Evolutionary conservation across 1,284 basidiomycete genomes (phyloP).

Genomic region (Meira nashicola): DNA sequence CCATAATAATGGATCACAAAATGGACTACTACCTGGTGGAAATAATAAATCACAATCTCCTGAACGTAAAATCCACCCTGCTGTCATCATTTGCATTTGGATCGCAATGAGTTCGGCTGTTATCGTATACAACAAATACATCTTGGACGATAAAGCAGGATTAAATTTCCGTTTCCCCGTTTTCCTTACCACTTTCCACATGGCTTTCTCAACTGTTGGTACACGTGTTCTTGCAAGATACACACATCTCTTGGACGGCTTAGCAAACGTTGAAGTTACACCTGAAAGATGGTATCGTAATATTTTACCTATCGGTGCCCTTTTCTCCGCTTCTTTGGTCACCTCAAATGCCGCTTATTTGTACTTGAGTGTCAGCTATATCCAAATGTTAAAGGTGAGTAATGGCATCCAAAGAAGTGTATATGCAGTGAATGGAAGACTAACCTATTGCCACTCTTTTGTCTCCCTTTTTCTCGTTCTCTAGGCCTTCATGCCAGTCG

Average conservation of each 20-base stretch:
- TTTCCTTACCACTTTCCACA: conserved; percentile 51
- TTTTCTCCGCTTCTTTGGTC: conserved; percentile 87
- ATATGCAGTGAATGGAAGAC: conserved; percentile 17
- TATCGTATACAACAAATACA: conserved; percentile 64
- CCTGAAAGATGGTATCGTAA: conserved; percentile 60
- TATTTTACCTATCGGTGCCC: conserved; percentile 85
- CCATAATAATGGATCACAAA: conserved; percentile 2
- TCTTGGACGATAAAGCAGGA: conserved; percentile 57
- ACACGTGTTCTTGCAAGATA: conserved; percentile 84
- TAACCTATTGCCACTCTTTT: conserved; percentile 33
- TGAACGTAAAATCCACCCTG: conserved; percentile 54
- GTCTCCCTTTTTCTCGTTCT: neutral
- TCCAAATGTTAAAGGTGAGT: conserved; percentile 91
- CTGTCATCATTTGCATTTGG: conserved; percentile 77
- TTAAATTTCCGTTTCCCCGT: conserved; percentile 53
- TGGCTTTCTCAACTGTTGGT: conserved; percentile 68
- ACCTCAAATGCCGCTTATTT: conserved; percentile 92
- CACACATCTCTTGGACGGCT: conserved; percentile 80
- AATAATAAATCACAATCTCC: neutral
- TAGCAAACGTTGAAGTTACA: conserved; percentile 74
- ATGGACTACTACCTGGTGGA: conserved; percentile 31
- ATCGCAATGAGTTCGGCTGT: conserved; percentile 82
- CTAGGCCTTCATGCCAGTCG: conserved; percentile 91
- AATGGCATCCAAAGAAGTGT: neutral
- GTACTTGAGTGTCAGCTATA: conserved; percentile 83